These are phyloP conservation scores for Teratosphaeria nubilosa DNA, from an alignment of 2,329 filamentous ascomycete species.

Conservation along the genomic window DNA sequence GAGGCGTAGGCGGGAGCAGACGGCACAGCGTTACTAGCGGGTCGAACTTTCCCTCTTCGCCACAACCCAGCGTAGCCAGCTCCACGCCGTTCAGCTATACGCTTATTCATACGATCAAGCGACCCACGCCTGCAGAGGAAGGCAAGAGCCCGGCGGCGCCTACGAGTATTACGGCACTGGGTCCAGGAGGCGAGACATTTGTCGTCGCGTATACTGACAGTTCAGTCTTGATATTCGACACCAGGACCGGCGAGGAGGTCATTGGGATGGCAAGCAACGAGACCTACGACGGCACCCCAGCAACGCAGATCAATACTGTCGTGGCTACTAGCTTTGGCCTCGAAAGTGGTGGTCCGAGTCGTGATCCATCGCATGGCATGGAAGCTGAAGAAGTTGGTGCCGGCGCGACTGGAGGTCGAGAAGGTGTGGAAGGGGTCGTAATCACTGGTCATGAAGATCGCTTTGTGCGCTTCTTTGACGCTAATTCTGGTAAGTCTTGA, in stretches of 20 bases:
- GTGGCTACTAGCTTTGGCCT: slow-evolving; percentile 70
- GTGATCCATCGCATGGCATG: slow-evolving; percentile 52
- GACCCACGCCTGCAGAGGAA: slow-evolving; percentile 41
- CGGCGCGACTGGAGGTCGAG: slow-evolving; percentile 73
- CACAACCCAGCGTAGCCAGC: slow-evolving; percentile 78
- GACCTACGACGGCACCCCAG: slow-evolving; percentile 80
- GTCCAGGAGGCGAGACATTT: slow-evolving; percentile 72
- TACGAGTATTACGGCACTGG: slow-evolving; percentile 87
- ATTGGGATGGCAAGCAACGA: slow-evolving; percentile 88
- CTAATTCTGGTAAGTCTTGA: slow-evolving; percentile 77
- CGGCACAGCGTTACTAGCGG: slow-evolving; percentile 91
- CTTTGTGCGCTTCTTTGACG: slow-evolving; percentile 94
- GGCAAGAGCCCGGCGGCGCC: slow-evolving; percentile 34
- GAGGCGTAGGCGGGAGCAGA: slow-evolving; percentile 62
- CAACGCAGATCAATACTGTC: slow-evolving; percentile 78
- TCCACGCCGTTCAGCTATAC: slow-evolving; percentile 80
- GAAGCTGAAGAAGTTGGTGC: slow-evolving; percentile 67
- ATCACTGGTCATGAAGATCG: slow-evolving; percentile 96
- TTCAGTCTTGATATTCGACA: slow-evolving; percentile 84
- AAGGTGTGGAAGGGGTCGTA: slow-evolving; percentile 73
- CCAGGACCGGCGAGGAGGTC: slow-evolving; percentile 79
- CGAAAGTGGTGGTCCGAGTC: slow-evolving; percentile 47
- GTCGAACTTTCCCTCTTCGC: slow-evolving; percentile 80
- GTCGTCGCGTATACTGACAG: slow-evolving; percentile 90
- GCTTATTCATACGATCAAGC: slow-evolving; percentile 74